Evolutionary conservation across 495 filamentous ascomycete genomes (phyloP), one percentile per base, ranked within the genome.

Genomic region (Talaromyces borbonicus): DNA sequence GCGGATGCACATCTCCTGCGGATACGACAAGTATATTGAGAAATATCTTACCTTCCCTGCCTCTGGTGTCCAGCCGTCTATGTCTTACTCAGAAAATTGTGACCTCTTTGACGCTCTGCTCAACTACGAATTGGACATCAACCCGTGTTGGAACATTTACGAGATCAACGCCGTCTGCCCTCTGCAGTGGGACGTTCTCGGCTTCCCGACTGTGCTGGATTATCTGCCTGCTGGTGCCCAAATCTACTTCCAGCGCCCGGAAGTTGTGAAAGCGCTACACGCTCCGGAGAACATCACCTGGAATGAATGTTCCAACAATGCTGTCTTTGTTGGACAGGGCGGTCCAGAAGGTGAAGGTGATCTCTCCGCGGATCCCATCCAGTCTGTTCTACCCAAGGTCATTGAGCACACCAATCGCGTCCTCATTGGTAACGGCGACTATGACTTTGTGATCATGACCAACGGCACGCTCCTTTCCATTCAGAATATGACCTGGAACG

Each of bases 401-500:
- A 83, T 83, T 45, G 80, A 83, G 54, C 62, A 64, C 0, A 76
- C 75, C 0, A 75, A 81, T 44, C 67, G 72, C 39, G 77, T 78
- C 0, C 66, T 84, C 23, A 72, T 83, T 48, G 65, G 62, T 8
- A 75, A 79, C 49, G 80, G 76, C 6, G 65, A 73, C 51, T 72
- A 74, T 16, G 80, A 85, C 55, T 73, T 75, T 57, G 68, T 79
- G 49, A 71, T 84, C 43, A 63, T 80, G 31, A 68, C 72, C 33
- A 76, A 81, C 50, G 80, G 77, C n/a, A 80, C 78, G 0, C 60
- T 83, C 4, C 55, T 83, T 29, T 61, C 72, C 25, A 78, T 83
- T 49, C 78, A 83, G 56, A 83, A 83, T 57, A 79, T 83, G 75
- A 83, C 78, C 4, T 84, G 78, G 75, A 73, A 77, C 49, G 78